Evolutionary conservation across 192 early-diverging fungal genomes (phyloP), one percentile per base, ranked within the genome.

Genomic region (Mortierella claussenii): DNA sequence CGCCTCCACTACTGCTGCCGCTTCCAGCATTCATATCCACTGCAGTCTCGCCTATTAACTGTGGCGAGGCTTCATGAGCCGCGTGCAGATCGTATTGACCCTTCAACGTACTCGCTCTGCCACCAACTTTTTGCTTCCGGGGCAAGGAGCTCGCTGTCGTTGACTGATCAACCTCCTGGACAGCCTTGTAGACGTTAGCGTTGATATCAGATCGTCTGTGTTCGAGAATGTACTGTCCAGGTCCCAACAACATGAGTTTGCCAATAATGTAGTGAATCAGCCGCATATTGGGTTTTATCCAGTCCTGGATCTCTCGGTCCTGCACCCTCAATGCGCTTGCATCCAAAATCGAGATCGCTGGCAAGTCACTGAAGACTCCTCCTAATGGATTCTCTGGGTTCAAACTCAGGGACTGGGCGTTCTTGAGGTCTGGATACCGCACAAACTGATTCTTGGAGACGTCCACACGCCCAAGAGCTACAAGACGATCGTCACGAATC

Each of bases 201-300:
- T 51, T 76, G 18, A 76, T 58, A 30, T 76, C 73, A 21, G 40
- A n/a, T 23, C 57, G 23, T 23, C 67, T 76, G 23, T 76, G 73
- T 5, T 46, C 46, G 24, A 76, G 18, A 18, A 76, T 61, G 21
- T 76, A 76, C 52, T 67, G 63, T 1, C 73, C 73, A n/a, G 73
- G 64, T 23, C 44, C 53, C 10, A 76, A 54, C 8, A 21, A 21
- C 34, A 50, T 32, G 17, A 76, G 18, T 31, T 61, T 67, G 13
- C 65, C 73, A 1, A 76, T 40, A 33, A 76, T 42, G 50, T 67
- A 61, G 31, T 76, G 73, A 34, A 76, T 76, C 45, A 67, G 2
- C 0, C 73, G 63, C 73, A 76, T 76, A 24, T 60, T 66, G 1
- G 73, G 73, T 47, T 76, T 76, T 57, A 76, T 76, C 64, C 64